Base-by-base conservation (phyloP, 2,329 filamentous ascomycete genomes). In the Pseudopithomyces chartarum region DNA sequence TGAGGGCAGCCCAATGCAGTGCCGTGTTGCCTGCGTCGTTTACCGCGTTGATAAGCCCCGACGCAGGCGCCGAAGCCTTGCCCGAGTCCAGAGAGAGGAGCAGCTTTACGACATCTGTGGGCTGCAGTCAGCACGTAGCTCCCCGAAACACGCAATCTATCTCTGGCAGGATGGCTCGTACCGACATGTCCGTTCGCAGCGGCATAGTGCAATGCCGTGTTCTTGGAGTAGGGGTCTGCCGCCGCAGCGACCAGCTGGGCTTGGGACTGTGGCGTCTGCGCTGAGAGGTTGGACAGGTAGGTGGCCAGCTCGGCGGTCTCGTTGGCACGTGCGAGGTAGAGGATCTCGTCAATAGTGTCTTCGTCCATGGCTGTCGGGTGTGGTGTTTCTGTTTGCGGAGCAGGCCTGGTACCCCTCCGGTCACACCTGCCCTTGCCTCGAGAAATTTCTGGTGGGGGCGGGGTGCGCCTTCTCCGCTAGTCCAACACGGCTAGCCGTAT, bases 1-100 rank as follows among this genome's bases (percentile, higher is more conserved):
- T 95, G 54, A 97, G 80, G 0, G 92, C 90, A 0, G 94, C 94
- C 93, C 93, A 98, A 78, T 99, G 95, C 56, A 99, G 81, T 0
- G 92, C 86, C 0, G 94, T 97, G 79, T 97, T 98, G 43, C 92
- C 93, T 44, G 90, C 89, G 59, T 87, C 81, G 70, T 99, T 99
- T 59, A 85, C 82, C 2, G 83, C 80, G 66, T 92, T 89, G 22
- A 92, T 75, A 63, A 88, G 86, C 0, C 81, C 51, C 56, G 67
- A 54, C 61, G 66, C 47, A 36, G 66, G 54, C 56, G 60, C 23
- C 63, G 63, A 29, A 65, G 47, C 56, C 51, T 65, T 68, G 40
- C 64, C 62, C 26, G 52, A 54, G 43, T 58, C 64, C 20, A 69
- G 66, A 34, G 74, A 80, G 75, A 72, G 81, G 77, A 74, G 48